phyloP scores from a whole-genome alignment of 2,329 filamentous ascomycete species.

The Fusarium subtropicale region DNA sequence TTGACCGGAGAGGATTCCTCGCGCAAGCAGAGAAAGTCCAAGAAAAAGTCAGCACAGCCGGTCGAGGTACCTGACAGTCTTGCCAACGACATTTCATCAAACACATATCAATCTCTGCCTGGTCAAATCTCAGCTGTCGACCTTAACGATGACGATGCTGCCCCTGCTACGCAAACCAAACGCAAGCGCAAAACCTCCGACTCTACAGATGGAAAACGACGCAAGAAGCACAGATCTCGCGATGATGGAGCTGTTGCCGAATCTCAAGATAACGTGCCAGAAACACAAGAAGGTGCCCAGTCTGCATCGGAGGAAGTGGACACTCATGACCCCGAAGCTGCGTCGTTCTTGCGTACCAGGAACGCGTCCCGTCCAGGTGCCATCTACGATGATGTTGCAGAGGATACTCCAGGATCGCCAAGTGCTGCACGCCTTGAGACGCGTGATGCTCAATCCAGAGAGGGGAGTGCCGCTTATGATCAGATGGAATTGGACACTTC shows the following conservation, averaged over 20 bases:
- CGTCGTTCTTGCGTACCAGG: slow-evolving; percentile 32
- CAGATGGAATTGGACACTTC: slow-evolving; percentile 44
- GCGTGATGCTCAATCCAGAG: slow-evolving; percentile 45
- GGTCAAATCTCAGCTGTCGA: slow-evolving; percentile 20
- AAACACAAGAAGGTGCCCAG: slow-evolving; percentile 40
- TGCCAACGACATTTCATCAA: slow-evolving; percentile 14
- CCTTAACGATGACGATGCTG: slow-evolving; percentile 33
- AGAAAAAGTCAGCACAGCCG: slow-evolving; percentile 37
- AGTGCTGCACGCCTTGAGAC: slow-evolving; percentile 45
- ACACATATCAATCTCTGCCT: slow-evolving; percentile 20
- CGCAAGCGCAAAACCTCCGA: slow-evolving; percentile 52
- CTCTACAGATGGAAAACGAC: slow-evolving; percentile 48
- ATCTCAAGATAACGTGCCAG: slow-evolving; percentile 39
- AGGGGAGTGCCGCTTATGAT: slow-evolving; percentile 44
- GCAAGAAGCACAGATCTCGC: slow-evolving; percentile 51
- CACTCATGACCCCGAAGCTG: slow-evolving; percentile 13
- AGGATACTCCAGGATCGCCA: slow-evolving; percentile 46
- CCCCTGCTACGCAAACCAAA: slow-evolving; percentile 45
- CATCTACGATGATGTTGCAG: slow-evolving; percentile 34
- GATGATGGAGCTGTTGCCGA: slow-evolving; percentile 34
- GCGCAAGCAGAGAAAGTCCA: slow-evolving; percentile 46
- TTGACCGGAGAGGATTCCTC: slow-evolving; percentile 32
- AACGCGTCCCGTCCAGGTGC: slow-evolving; percentile 29
- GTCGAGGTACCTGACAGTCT: slow-evolving; percentile 42
- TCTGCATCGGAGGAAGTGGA: slow-evolving; percentile 13